Percentiles rank a stretch among this genome's conserved stretches.
Evolutionary conservation across 2,329 filamentous ascomycete genomes (phyloP).

Genomic region (Parastagonospora avenae): DNA sequence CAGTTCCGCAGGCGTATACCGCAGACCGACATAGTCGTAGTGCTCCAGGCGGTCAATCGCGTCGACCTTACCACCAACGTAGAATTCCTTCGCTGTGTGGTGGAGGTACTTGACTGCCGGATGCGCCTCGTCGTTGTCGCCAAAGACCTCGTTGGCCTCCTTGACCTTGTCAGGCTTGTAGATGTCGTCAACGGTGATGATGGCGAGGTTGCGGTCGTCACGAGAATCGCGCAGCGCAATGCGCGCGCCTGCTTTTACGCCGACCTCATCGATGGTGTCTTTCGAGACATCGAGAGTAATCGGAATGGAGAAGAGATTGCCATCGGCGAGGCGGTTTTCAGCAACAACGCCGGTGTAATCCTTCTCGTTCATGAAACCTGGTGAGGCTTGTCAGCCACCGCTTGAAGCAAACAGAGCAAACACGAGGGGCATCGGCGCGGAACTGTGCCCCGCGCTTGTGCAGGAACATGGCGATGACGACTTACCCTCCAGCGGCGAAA

Average conservation of each 20-base stretch:
- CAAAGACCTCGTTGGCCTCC: constrained; percentile 94
- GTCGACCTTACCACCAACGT: constrained; percentile 94
- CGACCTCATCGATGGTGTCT: constrained; percentile 73
- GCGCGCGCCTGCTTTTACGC: constrained; percentile 78
- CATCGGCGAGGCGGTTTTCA: constrained; percentile 83
- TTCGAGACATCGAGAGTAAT: constrained; percentile 89
- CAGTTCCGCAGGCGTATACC: constrained; percentile 93
- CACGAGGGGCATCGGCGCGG: constrained; percentile 26
- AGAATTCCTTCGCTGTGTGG: constrained; percentile 80
- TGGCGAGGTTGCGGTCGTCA: constrained; percentile 94
- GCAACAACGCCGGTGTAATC: constrained; percentile 96
- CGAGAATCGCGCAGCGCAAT: constrained; percentile 92
- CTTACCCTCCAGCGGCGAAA: constrained; percentile 95
- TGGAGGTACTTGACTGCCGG: constrained; percentile 91
- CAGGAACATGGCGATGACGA: constrained; percentile 18
- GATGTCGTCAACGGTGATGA: constrained; percentile 92
- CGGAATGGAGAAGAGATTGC: constrained; percentile 93
- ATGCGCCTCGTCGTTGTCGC: constrained; percentile 80
- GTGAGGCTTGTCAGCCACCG: constrained; percentile 6
- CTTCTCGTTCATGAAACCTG: constrained; percentile 95
- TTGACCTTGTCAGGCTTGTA: constrained; percentile 95
- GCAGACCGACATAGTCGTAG: constrained; percentile 97
- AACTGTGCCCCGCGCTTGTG: constrained; percentile 9
- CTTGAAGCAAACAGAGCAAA: constrained; percentile 30
- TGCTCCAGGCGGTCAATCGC: constrained; percentile 94